Conservation (phyloP, 2,329 filamentous ascomycete genomes). For the Fusarium heterosporum region DNA sequence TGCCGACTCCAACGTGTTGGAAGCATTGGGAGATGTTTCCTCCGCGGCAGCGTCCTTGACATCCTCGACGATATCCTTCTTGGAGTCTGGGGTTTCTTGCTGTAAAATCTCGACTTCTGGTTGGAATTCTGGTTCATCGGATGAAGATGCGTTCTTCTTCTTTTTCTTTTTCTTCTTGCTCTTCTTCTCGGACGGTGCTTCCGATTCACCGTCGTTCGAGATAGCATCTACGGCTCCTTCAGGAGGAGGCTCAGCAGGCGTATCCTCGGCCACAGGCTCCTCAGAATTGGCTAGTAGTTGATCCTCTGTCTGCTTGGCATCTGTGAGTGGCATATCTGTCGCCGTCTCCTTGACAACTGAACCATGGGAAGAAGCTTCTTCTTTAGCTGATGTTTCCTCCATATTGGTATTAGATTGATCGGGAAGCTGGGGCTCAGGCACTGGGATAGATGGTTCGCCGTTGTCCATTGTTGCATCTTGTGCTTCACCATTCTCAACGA, state of each 20-base stretch:
- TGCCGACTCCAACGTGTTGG: slow-evolving; percentile 12
- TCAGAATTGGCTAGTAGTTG: neutral
- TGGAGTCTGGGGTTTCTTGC: slow-evolving; percentile 21
- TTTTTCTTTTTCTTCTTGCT: slow-evolving; percentile 56
- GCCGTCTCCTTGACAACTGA: neutral
- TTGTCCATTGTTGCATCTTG: slow-evolving; percentile 21
- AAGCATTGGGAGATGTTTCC: slow-evolving; percentile 14
- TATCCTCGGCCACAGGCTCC: slow-evolving; percentile 3
- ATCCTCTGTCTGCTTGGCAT: slow-evolving; percentile 16
- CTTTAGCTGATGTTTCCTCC: neutral
- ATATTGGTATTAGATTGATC: slow-evolving; percentile 2
- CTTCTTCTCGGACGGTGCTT: slow-evolving; percentile 38
- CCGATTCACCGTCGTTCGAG: slow-evolving; percentile 13
- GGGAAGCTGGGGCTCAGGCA: slow-evolving; percentile 25
- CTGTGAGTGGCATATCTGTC: neutral
- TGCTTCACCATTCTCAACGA: slow-evolving; percentile 23
- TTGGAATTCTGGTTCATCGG: slow-evolving; percentile 33
- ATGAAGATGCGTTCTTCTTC: slow-evolving; percentile 36
- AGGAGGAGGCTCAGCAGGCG: slow-evolving; percentile 6
- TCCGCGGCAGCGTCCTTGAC: slow-evolving; percentile 8
- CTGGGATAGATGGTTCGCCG: slow-evolving; percentile 8
- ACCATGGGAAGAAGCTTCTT: neutral
- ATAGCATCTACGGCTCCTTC: slow-evolving; percentile 7
- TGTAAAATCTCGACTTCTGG: slow-evolving; percentile 21
- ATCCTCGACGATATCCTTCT: neutral